These are phyloP conservation scores for Peterozyma toletana DNA, from an alignment of 805 yeast genomes.

Conservation along the genomic window DNA sequence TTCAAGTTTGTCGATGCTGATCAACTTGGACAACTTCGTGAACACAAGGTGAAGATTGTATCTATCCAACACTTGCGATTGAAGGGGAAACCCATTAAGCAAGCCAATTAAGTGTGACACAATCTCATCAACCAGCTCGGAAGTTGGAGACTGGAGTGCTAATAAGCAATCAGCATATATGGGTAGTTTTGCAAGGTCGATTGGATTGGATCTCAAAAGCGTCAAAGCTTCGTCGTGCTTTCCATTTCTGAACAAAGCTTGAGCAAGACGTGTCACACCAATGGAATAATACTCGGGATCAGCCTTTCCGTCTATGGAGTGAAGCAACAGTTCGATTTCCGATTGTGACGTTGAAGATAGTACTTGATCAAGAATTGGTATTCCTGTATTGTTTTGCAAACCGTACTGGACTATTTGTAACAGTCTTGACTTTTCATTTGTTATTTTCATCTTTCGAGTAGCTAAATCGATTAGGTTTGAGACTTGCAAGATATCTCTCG, in stretches of 20 bases:
- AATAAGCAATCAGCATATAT: slow-evolving; percentile 1
- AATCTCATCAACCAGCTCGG: neutral
- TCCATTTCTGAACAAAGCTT: neutral
- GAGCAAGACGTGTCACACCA: neutral
- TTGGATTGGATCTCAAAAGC: neutral
- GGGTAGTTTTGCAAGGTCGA: neutral
- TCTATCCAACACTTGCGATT: slow-evolving; percentile 5
- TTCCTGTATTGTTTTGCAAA: neutral
- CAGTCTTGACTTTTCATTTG: neutral
- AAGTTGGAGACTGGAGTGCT: neutral
- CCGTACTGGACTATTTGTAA: slow-evolving; percentile 1
- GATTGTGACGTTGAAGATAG: neutral
- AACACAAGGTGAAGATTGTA: slow-evolving; percentile 1
- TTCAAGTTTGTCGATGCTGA: neutral
- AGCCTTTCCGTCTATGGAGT: neutral
- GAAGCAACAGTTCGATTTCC: neutral
- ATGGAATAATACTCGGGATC: neutral
- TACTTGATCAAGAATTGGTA: neutral
- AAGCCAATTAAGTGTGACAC: neutral
- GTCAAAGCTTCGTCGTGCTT: neutral
- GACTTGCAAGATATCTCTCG: too few species aligned
- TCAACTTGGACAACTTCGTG: neutral
- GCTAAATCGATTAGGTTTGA: too few species aligned
- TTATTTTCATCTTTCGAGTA: neutral
- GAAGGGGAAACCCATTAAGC: neutral